phyloP scores from a whole-genome alignment of 208 protist genomes.

The Willaertia magna region DNA sequence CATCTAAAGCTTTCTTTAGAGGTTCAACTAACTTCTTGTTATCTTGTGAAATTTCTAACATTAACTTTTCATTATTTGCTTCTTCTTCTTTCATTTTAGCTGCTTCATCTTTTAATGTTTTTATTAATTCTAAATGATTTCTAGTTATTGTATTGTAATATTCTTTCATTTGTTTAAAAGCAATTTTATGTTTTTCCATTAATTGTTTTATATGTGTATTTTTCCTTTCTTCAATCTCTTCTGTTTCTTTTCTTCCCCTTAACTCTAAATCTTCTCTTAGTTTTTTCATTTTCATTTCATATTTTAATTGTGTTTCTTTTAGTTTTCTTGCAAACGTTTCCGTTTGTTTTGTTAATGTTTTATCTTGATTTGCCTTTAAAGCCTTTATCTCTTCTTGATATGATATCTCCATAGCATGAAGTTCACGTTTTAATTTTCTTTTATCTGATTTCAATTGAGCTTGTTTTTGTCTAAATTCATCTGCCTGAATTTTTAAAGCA shows the following conservation, averaged over 20 bases:
- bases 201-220: slow-evolving; percentile 89
- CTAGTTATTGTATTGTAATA: slow-evolving; percentile 96
- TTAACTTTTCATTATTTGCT: slow-evolving; percentile 81
- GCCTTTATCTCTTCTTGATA: slow-evolving; percentile 45
- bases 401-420: slow-evolving; percentile 59
- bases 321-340: slow-evolving; percentile 65
- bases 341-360: slow-evolving; percentile 66
- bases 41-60: slow-evolving; percentile 90
- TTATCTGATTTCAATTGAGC: slow-evolving; percentile 63
- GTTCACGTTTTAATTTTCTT: slow-evolving; percentile 60
- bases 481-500: slow-evolving; percentile 32
- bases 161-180: slow-evolving; percentile 87
- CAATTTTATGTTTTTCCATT: slow-evolving; percentile 79
- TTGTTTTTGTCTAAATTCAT: slow-evolving; percentile 31
- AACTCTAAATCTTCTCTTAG: slow-evolving; percentile 56
- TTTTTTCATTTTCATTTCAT: slow-evolving; percentile 70
- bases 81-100: slow-evolving; percentile 85
- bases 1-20: slow-evolving; percentile 64
- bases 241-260: slow-evolving; percentile 70
- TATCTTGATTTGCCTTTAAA: slow-evolving; percentile 30
- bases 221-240: slow-evolving; percentile 84
- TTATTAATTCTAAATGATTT: slow-evolving; percentile 93
- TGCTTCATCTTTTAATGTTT: slow-evolving; percentile 85
- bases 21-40: slow-evolving; percentile 83
- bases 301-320: slow-evolving; percentile 82